Conservation (phyloP, 176 grass and related monocot species). For the Musa itinerans region DNA sequence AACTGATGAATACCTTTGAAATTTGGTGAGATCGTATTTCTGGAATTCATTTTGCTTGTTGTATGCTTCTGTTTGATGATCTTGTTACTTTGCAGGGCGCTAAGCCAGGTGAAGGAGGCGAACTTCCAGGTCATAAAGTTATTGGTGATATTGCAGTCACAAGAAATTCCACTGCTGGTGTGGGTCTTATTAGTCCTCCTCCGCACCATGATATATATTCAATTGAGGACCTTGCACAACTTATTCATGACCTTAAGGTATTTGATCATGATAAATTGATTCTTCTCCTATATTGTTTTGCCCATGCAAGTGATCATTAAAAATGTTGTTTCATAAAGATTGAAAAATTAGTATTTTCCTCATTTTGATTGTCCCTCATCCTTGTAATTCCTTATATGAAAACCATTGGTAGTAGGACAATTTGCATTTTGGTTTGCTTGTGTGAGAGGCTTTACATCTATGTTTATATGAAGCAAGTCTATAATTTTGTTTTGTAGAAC, state of each 20-base stretch:
- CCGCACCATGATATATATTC: slow-evolving; percentile 99
- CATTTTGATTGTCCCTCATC: background rate
- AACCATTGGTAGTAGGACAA: background rate
- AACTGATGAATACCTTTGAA: slow-evolving; percentile 20
- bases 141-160: slow-evolving; percentile 96
- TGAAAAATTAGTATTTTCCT: background rate
- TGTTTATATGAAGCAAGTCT: background rate
- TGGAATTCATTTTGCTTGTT: slow-evolving; percentile 12
- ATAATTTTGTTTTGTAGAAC: slow-evolving; percentile 55
- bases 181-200: slow-evolving; percentile 94
- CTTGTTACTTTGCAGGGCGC: slow-evolving; percentile 56
- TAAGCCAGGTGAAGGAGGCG: slow-evolving; percentile 97
- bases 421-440: background rate
- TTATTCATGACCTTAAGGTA: slow-evolving; percentile 99
- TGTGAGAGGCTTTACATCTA: background rate
- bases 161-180: slow-evolving; percentile 91
- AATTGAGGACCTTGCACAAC: slow-evolving; percentile 94
- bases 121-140: slow-evolving; percentile 97
- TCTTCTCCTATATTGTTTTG: background rate
- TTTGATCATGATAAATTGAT: slow-evolving; percentile 9
- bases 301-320: background rate
- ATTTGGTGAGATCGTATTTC: slow-evolving; percentile 19
- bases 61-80: slow-evolving; percentile 16
- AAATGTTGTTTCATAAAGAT: background rate
- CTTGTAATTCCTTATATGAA: background rate